These are phyloP conservation scores for Candida stauntonica DNA, from an alignment of 805 yeast species.

Conservation along the genomic window DNA sequence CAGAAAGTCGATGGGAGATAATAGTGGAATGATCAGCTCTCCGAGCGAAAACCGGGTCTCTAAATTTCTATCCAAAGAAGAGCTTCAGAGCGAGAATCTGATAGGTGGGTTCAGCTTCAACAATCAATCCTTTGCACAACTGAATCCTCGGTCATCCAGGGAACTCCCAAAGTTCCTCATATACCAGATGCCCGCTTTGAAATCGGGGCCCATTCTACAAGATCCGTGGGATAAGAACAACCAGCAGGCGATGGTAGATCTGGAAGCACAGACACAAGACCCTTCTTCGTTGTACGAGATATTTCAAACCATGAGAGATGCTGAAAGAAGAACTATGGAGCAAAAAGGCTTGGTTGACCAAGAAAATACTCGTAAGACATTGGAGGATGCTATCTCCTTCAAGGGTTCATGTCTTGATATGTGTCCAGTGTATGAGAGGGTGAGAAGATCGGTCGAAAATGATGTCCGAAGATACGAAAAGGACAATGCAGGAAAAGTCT, in stretches of 20 bases:
- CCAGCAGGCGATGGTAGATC: constrained; percentile 52
- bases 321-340: constrained; percentile 78
- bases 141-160: constrained; percentile 18
- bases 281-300: constrained; percentile 71
- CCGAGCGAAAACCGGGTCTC: no score
- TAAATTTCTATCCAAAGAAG: constrained; percentile 6
- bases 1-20: background rate
- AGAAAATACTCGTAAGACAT: constrained; percentile 73
- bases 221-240: constrained; percentile 75
- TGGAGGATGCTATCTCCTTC: constrained; percentile 85
- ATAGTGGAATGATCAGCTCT: no score
- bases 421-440: constrained; percentile 94
- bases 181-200: constrained; percentile 34
- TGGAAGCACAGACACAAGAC: constrained; percentile 53
- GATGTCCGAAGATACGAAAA: constrained; percentile 78
- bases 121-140: constrained; percentile 1
- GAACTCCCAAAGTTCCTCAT: constrained; percentile 34
- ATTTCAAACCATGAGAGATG: constrained; percentile 66
- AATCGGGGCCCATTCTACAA: constrained; percentile 26
- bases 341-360: constrained; percentile 77
- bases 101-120: constrained; percentile 26
- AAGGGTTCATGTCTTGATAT: constrained; percentile 86
- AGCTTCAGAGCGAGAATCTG: constrained; percentile 10
- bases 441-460: constrained; percentile 80
- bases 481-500: constrained; percentile 53